phyloP scores from a whole-genome alignment of 1,284 basidiomycete genomes.

The Sanghuangporus weigelae region DNA sequence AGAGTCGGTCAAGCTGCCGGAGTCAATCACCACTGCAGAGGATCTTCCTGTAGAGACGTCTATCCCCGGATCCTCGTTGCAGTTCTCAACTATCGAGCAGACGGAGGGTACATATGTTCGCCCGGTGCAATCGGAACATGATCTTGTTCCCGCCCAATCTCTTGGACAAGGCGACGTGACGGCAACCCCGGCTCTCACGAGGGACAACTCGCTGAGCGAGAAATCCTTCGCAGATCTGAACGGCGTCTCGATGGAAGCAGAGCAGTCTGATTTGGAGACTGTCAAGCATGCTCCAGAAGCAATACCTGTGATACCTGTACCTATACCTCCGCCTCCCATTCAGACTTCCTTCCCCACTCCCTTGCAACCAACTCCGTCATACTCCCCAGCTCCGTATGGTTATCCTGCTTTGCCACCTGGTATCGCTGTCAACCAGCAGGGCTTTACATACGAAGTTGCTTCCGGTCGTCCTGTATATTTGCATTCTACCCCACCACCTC shows the following conservation, averaged over 20 bases:
- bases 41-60: conserved; percentile 26
- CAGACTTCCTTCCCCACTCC: conserved; percentile 55
- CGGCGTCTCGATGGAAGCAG: conserved; percentile 12
- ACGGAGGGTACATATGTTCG: not conserved
- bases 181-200: conserved; percentile 14
- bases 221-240: conserved; percentile 1
- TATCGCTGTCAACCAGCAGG: conserved; percentile 64
- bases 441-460: conserved; percentile 71
- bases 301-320: conserved; percentile 28
- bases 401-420: conserved; percentile 67
- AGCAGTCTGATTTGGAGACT: conserved; percentile 21
- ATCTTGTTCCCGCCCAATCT: not conserved
- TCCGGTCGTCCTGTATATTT: conserved; percentile 74
- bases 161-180: conserved; percentile 1
- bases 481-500: conserved; percentile 44
- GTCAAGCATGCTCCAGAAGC: not conserved
- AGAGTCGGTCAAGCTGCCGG: conserved; percentile 15
- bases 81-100: not conserved
- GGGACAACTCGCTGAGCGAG: conserved; percentile 16
- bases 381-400: conserved; percentile 46
- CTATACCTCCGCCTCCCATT: conserved; percentile 42
- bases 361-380: conserved; percentile 51
- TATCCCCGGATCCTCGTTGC: conserved; percentile 13
- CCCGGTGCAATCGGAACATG: not conserved
- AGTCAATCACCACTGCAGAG: conserved; percentile 28